Evolutionary conservation across 441 rosid genomes (phyloP), one percentile per base, ranked within the genome.

Genomic region (Corymbia citriodora): DNA sequence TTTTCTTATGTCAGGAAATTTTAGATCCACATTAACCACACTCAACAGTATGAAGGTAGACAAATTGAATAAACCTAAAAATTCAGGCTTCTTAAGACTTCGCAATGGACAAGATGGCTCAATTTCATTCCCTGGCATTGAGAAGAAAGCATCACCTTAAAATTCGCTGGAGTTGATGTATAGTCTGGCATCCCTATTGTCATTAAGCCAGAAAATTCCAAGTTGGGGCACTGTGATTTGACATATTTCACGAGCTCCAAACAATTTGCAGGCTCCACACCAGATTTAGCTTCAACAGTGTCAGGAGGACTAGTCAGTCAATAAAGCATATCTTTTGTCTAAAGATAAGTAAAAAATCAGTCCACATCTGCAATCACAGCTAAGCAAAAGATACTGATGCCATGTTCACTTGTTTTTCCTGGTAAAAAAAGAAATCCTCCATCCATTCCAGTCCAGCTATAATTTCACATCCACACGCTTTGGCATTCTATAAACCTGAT

Each of bases 171-270:
- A 59, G 99, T 97, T 88, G 99, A 97, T 19, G 97, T 94, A 91
- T 95, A 97, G 91, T 97, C 97, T 5, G 96, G 96, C 97, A 97
- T 97, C 82, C 98, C 99, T 65, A 97, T 97, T 36, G 99, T 97
- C 99, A 97, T 97, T 89, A 97, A 93, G 59, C 98, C 99, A 31
- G 99, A 97, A 92, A 97, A 95, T 55, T 89, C 92, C 89, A 97
- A 91, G 94, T 95, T 94, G 3, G 98, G 98, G 91, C 99, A 97
- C 29, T 10, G 91, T 68, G 74, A 89, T 90, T 96, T 96, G 81
- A 97, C 94, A 92, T 97, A 92, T 91, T 95, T 96, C 53, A 95
- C 99, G 49, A 97, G 94, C 92, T 91, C 94, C 87, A 95, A 92
- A 91, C 98, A 96, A 88, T 90, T 94, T 36, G 97, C 94, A 79